Evolutionary conservation across 208 protist genomes (phyloP).

Genomic region (Blastocrithidia nonstop): DNA sequence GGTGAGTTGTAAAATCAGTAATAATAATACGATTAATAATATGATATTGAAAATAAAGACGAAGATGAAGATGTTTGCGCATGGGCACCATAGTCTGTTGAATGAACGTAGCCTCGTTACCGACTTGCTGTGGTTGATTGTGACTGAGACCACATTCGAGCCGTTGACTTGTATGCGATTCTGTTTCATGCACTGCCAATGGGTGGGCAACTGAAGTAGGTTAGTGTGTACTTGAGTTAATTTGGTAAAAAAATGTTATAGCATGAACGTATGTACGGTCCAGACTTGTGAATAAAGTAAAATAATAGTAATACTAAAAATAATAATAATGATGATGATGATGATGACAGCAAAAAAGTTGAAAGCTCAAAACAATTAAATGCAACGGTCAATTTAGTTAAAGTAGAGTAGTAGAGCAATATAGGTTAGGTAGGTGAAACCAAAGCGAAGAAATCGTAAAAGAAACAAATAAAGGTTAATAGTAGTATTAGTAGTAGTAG

Average conservation of each 20-base stretch:
- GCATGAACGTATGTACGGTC: conserved; percentile 61
- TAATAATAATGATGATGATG: conserved; percentile 11
- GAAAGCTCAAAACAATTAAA: too few species aligned
- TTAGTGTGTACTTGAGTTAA: conserved; percentile 91
- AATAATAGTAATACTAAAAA: conserved; percentile 18
- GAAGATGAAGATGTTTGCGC: conserved; percentile 53
- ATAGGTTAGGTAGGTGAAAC: too few species aligned
- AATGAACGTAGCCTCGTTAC: conserved; percentile 49
- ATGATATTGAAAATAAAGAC: conserved; percentile 9
- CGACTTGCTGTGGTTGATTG: conserved; percentile 92
- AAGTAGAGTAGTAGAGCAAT: too few species aligned
- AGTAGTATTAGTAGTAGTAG: too few species aligned
- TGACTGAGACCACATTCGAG: conserved; percentile 92
- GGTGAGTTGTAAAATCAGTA: too few species aligned
- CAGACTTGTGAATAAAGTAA: conserved; percentile 42
- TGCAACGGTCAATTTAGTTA: too few species aligned
- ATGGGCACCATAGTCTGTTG: conserved; percentile 59
- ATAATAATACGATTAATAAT: conserved; percentile 11
- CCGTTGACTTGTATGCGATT: conserved; percentile 91
- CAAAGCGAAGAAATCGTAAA: too few species aligned
- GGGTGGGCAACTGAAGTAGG: conserved; percentile 76
- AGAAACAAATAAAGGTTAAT: too few species aligned
- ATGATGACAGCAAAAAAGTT: conserved; percentile 20
- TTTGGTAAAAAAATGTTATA: conserved; percentile 89
- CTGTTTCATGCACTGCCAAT: conserved; percentile 90